A percentile compares a stretch with the other conserved stretches of the same genome.
Conservation (phyloP, 2,329 filamentous ascomycete species). For the Seiridium cupressi region DNA sequence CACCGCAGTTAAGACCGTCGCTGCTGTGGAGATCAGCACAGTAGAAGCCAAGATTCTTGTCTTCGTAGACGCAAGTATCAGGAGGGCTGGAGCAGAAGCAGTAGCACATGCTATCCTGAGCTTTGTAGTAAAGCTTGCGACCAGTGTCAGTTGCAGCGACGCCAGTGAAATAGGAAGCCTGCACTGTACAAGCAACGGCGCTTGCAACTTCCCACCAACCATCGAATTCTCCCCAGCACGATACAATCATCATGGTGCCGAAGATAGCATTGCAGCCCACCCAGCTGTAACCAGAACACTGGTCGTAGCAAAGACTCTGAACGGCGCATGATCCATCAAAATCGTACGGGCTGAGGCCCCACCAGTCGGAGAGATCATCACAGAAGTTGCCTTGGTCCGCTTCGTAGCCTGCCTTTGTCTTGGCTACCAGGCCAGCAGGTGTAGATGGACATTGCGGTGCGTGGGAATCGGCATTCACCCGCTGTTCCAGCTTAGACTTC, state of each 20-base stretch:
- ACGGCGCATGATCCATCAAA: background rate
- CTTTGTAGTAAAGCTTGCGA: constrained; percentile 3
- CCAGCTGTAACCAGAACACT: background rate
- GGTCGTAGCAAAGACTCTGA: constrained; percentile 1
- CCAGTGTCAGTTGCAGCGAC: constrained; percentile 2
- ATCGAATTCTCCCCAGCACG: background rate
- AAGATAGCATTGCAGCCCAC: constrained; percentile 3
- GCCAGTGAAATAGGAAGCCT: background rate
- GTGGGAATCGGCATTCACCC: background rate
- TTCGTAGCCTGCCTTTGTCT: background rate
- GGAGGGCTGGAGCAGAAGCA: constrained; percentile 4
- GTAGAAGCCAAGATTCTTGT: too few species aligned
- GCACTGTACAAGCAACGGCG: background rate
- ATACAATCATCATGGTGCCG: background rate
- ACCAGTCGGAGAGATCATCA: background rate
- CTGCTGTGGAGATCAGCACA: too few species aligned
- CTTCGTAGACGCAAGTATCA: background rate
- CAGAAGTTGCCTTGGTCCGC: background rate
- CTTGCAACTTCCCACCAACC: background rate
- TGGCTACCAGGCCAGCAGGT: background rate
- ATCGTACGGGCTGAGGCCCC: background rate
- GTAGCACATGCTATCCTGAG: background rate
- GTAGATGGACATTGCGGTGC: constrained; percentile 1
- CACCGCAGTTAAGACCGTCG: too few species aligned
- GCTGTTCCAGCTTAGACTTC: background rate